Evolutionary conservation across 768 basidiomycete species (phyloP).

Genomic region (Hericium coralloides): DNA sequence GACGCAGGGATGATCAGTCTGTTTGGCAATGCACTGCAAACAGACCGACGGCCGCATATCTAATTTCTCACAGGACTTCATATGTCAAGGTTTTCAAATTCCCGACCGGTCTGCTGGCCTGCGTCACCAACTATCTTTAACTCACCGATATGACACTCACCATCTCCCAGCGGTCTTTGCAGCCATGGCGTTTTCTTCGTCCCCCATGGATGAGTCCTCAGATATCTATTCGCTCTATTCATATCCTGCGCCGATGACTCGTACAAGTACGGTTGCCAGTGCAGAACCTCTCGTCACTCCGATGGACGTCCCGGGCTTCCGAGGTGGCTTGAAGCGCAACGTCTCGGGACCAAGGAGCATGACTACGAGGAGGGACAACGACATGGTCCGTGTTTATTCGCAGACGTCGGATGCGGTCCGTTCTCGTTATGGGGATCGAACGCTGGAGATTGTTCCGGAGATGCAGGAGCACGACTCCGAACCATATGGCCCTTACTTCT

Average conservation of each 20-base stretch:
- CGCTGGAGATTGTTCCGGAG: constrained; percentile 2
- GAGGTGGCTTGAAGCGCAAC: not conserved
- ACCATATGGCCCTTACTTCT: constrained; percentile 13
- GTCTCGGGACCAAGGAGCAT: constrained; percentile 8
- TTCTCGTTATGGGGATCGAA: constrained; percentile 2
- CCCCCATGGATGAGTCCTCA: constrained; percentile 10
- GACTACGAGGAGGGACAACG: not conserved
- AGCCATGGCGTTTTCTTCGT: not conserved
- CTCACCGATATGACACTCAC: not conserved
- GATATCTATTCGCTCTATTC: constrained; percentile 14
- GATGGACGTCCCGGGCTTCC: not conserved
- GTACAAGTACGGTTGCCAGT: not conserved
- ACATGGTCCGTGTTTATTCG: constrained; percentile 6
- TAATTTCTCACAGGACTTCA: too few species aligned
- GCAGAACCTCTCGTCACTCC: constrained; percentile 6
- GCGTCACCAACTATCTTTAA: too few species aligned
- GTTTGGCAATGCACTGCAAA: too few species aligned
- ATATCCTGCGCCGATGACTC: not conserved
- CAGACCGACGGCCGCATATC: too few species aligned
- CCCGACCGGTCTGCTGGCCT: too few species aligned
- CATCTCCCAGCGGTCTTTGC: not conserved
- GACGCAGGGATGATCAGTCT: too few species aligned
- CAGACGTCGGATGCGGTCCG: not conserved
- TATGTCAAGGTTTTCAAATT: too few species aligned
- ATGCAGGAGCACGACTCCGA: constrained; percentile 11